Percentiles rank a stretch among this genome's conserved stretches.
Evolutionary conservation across 2,329 filamentous ascomycete species (phyloP).

Genomic region (Coleophoma cylindrospora): DNA sequence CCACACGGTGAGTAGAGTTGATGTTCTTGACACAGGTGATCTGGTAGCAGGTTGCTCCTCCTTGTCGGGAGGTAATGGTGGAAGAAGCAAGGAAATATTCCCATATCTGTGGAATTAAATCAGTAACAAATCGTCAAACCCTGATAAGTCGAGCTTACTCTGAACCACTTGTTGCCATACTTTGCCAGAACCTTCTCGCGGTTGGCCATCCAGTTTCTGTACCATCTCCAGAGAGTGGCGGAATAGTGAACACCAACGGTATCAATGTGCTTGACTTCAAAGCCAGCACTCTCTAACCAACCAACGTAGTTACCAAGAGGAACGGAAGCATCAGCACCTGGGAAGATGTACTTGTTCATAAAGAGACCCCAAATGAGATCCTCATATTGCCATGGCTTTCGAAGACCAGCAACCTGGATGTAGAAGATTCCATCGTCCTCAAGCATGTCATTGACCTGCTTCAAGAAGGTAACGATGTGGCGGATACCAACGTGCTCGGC

Average conservation of each 20-base stretch:
- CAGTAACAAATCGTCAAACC: constrained; percentile 7
- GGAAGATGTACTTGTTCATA: constrained; percentile 99
- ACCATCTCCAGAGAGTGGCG: constrained; percentile 95
- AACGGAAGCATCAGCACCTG: constrained; percentile 90
- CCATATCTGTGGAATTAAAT: constrained; percentile 55
- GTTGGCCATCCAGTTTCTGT: constrained; percentile 97
- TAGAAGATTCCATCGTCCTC: constrained; percentile 96
- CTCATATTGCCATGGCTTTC: constrained; percentile 96
- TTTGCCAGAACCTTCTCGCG: constrained; percentile 87
- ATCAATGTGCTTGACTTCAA: constrained; percentile 87
- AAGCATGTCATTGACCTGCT: constrained; percentile 90
- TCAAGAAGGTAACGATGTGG: constrained; percentile 75
- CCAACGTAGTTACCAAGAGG: constrained; percentile 85
- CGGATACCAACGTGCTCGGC: constrained; percentile 96
- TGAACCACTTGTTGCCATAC: constrained; percentile 94
- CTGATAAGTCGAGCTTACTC: constrained; percentile 52
- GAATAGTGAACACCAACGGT: constrained; percentile 97
- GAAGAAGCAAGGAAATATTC: constrained; percentile 76
- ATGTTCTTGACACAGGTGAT: constrained; percentile 78
- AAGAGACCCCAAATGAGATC: constrained; percentile 97
- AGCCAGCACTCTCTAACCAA: constrained; percentile 79
- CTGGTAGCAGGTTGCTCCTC: constrained; percentile 72
- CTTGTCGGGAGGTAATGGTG: constrained; percentile 72
- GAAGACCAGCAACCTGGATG: constrained; percentile 89
- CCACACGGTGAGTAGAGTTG: constrained; percentile 73